Conservation (phyloP, 2,329 filamentous ascomycete species). For the Botrytis squamosa region DNA sequence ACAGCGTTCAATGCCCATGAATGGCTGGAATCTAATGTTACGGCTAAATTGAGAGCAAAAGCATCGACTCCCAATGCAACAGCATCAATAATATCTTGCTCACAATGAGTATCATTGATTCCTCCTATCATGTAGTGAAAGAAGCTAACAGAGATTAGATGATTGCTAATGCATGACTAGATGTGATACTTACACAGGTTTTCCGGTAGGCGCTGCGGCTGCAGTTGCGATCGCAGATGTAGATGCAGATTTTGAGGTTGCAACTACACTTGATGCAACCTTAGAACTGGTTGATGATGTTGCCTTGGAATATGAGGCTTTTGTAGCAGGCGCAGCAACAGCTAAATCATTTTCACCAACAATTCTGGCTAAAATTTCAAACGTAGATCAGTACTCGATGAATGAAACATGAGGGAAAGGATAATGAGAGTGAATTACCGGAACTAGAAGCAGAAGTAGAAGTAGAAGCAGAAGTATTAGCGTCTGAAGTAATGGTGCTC, state of each 20-base stretch:
- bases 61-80: slow-evolving; percentile 25
- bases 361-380: background rate
- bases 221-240: background rate
- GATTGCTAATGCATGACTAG: no score
- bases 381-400: background rate
- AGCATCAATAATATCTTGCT: slow-evolving; percentile 26
- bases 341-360: background rate
- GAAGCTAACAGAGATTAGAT: slow-evolving; percentile 16
- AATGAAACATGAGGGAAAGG: no score
- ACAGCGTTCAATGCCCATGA: slow-evolving; percentile 19
- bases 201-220: slow-evolving; percentile 12
- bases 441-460: background rate
- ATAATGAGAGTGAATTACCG: background rate
- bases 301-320: background rate
- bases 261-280: background rate
- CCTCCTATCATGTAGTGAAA: slow-evolving; percentile 26
- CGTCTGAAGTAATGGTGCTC: background rate
- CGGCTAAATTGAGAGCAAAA: slow-evolving; percentile 25
- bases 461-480: background rate
- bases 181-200: slow-evolving; percentile 20
- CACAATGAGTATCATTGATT: slow-evolving; percentile 22
- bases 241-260: background rate
- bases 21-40: slow-evolving; percentile 8
- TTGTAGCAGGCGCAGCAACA: background rate
- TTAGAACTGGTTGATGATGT: background rate